Evolutionary conservation across 257 asterid genomes (phyloP).

Genomic region (Nyctanthes arbortristis): DNA sequence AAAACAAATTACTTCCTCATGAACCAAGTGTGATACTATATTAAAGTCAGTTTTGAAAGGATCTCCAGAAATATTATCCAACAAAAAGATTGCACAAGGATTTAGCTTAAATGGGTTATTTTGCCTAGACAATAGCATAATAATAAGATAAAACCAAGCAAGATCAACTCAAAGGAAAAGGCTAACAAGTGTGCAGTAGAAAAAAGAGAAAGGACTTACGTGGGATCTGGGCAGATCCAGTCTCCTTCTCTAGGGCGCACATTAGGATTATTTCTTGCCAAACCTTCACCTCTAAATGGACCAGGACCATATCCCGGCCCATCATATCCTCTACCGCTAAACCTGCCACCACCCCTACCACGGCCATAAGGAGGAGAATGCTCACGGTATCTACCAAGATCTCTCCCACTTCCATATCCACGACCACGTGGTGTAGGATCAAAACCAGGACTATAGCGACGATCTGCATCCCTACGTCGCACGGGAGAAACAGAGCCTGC

Average conservation of each 20-base stretch:
- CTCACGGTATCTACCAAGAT: conserved; percentile 62
- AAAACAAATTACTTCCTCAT: neutral
- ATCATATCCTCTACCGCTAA: conserved; percentile 69
- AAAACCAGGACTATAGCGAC: conserved; percentile 67
- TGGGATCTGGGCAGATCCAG: conserved; percentile 85
- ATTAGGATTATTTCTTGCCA: conserved; percentile 75
- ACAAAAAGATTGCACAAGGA: neutral
- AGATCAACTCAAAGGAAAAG: conserved; percentile 10
- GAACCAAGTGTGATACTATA: neutral
- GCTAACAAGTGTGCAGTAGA: conserved; percentile 8
- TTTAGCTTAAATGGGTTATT: neutral
- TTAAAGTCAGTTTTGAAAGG: neutral
- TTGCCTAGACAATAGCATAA: conserved; percentile 13
- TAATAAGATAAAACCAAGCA: neutral
- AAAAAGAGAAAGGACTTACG: conserved; percentile 56
- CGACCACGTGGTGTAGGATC: conserved; percentile 58
- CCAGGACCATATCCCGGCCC: conserved; percentile 61
- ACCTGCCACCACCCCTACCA: conserved; percentile 59
- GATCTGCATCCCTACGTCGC: conserved; percentile 65
- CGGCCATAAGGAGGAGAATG: conserved; percentile 67
- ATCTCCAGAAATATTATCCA: neutral
- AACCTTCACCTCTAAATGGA: conserved; percentile 54
- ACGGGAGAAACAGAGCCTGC: conserved; percentile 82
- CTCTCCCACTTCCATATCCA: conserved; percentile 66
- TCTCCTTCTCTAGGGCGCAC: conserved; percentile 94